These are phyloP conservation scores for Penicillium alfredii DNA, from an alignment of 495 filamentous ascomycete genomes.

Conservation along the genomic window DNA sequence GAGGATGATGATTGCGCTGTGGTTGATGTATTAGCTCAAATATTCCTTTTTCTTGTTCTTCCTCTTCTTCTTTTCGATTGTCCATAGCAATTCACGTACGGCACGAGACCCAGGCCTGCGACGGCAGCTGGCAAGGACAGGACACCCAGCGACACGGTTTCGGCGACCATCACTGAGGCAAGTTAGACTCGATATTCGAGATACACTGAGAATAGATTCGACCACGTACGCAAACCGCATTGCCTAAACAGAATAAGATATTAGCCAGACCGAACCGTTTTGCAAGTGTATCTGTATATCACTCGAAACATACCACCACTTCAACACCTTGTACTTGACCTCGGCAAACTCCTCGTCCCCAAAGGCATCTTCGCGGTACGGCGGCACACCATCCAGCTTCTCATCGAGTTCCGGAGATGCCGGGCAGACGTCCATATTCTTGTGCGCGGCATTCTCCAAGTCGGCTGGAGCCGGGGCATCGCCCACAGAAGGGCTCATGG, in stretches of 20 bases:
- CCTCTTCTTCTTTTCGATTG: no score
- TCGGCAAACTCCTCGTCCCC: constrained; percentile 37
- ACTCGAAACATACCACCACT: constrained; percentile 41
- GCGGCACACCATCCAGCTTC: constrained; percentile 11
- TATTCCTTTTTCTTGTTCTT: background rate
- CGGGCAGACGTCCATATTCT: constrained; percentile 7
- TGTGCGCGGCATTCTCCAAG: background rate
- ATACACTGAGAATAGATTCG: no score
- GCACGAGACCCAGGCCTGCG: constrained; percentile 58
- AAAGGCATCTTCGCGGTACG: constrained; percentile 30
- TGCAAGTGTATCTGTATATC: no score
- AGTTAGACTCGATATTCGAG: constrained; percentile 1
- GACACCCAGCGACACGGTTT: constrained; percentile 68
- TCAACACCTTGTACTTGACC: constrained; percentile 37
- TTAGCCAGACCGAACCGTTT: background rate
- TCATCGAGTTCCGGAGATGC: constrained; percentile 14
- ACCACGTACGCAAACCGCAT: constrained; percentile 32
- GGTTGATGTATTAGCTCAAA: constrained; percentile 1
- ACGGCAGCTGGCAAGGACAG: constrained; percentile 61
- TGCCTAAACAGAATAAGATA: constrained; percentile 22
- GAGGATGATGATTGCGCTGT: constrained; percentile 59
- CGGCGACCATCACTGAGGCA: constrained; percentile 55
- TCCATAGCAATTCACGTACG: constrained; percentile 16
- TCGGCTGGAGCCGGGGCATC: background rate
- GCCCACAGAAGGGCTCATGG: constrained; percentile 6